Conservation (phyloP, 1,284 basidiomycete genomes). For the Earliella scabrosa region DNA sequence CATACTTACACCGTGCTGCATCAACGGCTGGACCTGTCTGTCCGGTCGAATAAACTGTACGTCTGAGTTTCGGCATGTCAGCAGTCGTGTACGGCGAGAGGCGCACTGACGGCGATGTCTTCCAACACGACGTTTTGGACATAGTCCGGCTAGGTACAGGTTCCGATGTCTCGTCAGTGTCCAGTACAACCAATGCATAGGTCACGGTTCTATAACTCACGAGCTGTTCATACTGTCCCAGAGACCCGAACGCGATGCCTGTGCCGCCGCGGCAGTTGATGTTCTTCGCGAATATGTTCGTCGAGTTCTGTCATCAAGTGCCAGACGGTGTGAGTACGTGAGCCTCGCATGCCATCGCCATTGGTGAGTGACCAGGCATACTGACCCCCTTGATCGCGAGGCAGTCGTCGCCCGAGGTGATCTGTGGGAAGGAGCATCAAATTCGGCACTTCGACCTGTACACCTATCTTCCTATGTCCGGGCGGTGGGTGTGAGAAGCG, state of each 20-base stretch:
- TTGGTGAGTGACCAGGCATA: constrained; percentile 5
- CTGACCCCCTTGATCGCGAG: constrained; percentile 68
- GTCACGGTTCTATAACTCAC: constrained; percentile 33
- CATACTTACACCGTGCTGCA: constrained; percentile 52
- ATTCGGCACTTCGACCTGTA: neutral
- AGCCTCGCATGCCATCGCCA: no score
- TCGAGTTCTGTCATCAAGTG: constrained; percentile 49
- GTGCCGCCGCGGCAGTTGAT: constrained; percentile 66
- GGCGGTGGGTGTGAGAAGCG: neutral
- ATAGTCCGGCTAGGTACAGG: constrained; percentile 48
- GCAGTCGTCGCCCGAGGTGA: constrained; percentile 69
- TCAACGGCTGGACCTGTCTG: constrained; percentile 55
- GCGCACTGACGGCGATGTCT: constrained; percentile 46
- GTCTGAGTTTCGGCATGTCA: neutral
- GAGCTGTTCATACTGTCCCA: constrained; percentile 62
- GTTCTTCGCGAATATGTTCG: constrained; percentile 54
- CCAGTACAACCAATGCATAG: neutral
- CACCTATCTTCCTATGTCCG: neutral
- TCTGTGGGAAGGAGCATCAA: constrained; percentile 22
- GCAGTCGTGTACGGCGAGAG: neutral
- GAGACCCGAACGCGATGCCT: constrained; percentile 66
- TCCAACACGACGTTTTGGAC: constrained; percentile 61
- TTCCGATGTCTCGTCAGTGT: no score
- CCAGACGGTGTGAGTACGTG: neutral
- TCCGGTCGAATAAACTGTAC: constrained; percentile 50